phyloP scores from a whole-genome alignment of 768 basidiomycete species.

The Mrakia frigida region DNA sequence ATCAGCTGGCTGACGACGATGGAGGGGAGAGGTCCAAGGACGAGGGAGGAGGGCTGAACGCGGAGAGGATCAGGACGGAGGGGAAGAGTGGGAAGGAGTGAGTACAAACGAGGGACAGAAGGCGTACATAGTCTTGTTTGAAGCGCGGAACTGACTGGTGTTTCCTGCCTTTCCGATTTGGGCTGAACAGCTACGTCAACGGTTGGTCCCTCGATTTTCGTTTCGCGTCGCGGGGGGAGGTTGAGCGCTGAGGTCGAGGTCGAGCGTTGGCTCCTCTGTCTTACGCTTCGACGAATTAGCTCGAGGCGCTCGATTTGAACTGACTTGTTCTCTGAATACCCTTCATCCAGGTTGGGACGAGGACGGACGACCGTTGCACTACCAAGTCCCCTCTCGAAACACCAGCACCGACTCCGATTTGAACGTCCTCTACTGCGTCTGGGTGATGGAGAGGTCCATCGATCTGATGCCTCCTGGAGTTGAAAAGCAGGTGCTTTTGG shows the following conservation, averaged over 20 bases:
- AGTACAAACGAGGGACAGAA: neutral
- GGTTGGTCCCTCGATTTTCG: neutral
- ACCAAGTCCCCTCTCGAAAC: slow-evolving; percentile 32
- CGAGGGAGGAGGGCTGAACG: slow-evolving; percentile 29
- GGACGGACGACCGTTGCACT: slow-evolving; percentile 30
- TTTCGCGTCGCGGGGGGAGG: too few relatives aligned
- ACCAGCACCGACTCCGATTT: slow-evolving; percentile 24
- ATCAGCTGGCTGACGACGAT: slow-evolving; percentile 28
- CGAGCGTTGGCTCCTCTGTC: too few relatives aligned
- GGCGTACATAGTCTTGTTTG: too few relatives aligned
- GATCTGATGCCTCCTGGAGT: slow-evolving; percentile 30
- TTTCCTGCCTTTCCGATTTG: neutral
- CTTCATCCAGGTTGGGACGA: slow-evolving; percentile 29
- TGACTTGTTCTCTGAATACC: too few relatives aligned
- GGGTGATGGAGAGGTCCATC: slow-evolving; percentile 32
- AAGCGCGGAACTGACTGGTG: neutral
- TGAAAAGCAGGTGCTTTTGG: slow-evolving; percentile 32
- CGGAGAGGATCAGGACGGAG: slow-evolving; percentile 22
- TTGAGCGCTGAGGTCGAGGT: too few relatives aligned
- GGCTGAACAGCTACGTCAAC: neutral
- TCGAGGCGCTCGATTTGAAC: too few relatives aligned
- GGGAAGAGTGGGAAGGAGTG: slow-evolving; percentile 31
- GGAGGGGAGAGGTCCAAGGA: slow-evolving; percentile 26
- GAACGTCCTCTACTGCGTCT: slow-evolving; percentile 31
- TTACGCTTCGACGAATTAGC: too few relatives aligned